A percentile compares a stretch with the other conserved stretches of the same genome.
Conservation (phyloP, 2,329 filamentous ascomycete species). For the Huntiella bhutanensis region DNA sequence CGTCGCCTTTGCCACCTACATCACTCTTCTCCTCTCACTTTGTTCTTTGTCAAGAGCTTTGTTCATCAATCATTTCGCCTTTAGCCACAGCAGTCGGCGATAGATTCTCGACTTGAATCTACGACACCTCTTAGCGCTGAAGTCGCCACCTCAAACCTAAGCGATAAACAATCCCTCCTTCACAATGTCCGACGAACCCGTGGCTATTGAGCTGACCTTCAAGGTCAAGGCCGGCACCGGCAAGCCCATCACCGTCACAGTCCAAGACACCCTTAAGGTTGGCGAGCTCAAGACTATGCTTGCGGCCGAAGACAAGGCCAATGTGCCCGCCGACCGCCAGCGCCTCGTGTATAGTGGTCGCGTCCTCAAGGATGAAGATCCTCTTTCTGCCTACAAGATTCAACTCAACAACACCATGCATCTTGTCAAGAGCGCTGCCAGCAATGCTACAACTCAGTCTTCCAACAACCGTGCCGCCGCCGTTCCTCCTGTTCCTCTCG, state of each 20-base stretch:
- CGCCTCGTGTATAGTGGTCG: conserved; percentile 94
- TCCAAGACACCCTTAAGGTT: conserved; percentile 58
- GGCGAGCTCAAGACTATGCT: conserved; percentile 81
- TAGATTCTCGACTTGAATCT: too few species aligned
- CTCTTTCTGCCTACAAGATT: conserved; percentile 74
- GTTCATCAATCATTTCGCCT: too few species aligned
- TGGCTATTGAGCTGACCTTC: conserved; percentile 65
- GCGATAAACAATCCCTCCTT: not conserved
- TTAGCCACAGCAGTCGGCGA: too few species aligned
- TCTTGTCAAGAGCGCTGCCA: conserved; percentile 87
- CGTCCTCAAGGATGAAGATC: conserved; percentile 88
- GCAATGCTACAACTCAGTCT: conserved; percentile 41
- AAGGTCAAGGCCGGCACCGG: conserved; percentile 96
- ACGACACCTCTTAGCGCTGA: too few species aligned
- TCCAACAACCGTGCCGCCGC: conserved; percentile 24
- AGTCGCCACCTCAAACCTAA: too few species aligned
- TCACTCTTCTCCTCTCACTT: too few species aligned
- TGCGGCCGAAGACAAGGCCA: conserved; percentile 60
- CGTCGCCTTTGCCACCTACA: too few species aligned
- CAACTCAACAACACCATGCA: conserved; percentile 92
- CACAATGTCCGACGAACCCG: conserved; percentile 47
- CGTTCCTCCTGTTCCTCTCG: conserved; percentile 52
- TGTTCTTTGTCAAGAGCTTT: too few species aligned
- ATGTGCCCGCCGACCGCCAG: conserved; percentile 73
- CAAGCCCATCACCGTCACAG: conserved; percentile 63